These are phyloP conservation scores for Moringa oleifera DNA, from an alignment of 345 rosid genomes.

Conservation along the genomic window DNA sequence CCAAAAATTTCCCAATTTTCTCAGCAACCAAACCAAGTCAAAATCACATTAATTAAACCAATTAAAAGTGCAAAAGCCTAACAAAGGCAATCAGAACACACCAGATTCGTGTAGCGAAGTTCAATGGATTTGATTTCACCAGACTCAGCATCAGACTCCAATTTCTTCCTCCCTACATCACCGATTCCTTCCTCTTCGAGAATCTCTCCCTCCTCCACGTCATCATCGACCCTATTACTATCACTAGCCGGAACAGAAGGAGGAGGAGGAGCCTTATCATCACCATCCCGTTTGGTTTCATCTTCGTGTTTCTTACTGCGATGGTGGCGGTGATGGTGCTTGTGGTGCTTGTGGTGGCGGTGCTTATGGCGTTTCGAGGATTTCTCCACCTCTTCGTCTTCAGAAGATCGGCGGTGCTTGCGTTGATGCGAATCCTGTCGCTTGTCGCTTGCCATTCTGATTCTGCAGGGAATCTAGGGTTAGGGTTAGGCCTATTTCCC, in stretches of 20 bases:
- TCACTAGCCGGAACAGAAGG: constrained; percentile 17
- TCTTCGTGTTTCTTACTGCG: constrained; percentile 59
- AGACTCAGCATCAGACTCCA: constrained; percentile 26
- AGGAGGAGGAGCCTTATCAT: constrained; percentile 25
- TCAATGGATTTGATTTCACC: constrained; percentile 31
- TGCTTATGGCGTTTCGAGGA: constrained; percentile 76
- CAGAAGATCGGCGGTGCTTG: constrained; percentile 64
- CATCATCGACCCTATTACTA: constrained; percentile 41
- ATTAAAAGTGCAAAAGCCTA: background rate
- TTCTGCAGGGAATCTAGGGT: constrained; percentile 22
- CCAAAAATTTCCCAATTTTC: constrained; percentile 14
- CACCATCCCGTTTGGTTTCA: constrained; percentile 27
- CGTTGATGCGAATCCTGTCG: constrained; percentile 50
- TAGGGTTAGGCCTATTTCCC: constrained; percentile 15
- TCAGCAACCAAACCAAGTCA: constrained; percentile 27
- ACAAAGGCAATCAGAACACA: constrained; percentile 49
- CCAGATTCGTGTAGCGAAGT: constrained; percentile 43
- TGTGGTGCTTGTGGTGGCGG: constrained; percentile 55
- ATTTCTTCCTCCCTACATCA: constrained; percentile 7
- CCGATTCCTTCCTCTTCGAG: constrained; percentile 52
- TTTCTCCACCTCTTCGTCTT: constrained; percentile 51
- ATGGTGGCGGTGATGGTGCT: constrained; percentile 51
- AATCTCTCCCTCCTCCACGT: constrained; percentile 98
- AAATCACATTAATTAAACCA: constrained; percentile 6
- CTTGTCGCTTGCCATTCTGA: constrained; percentile 43